Evolutionary conservation across 169 alveolate species (phyloP), one percentile per base, ranked within the genome.

Genomic region (Eimeria zaria): DNA sequence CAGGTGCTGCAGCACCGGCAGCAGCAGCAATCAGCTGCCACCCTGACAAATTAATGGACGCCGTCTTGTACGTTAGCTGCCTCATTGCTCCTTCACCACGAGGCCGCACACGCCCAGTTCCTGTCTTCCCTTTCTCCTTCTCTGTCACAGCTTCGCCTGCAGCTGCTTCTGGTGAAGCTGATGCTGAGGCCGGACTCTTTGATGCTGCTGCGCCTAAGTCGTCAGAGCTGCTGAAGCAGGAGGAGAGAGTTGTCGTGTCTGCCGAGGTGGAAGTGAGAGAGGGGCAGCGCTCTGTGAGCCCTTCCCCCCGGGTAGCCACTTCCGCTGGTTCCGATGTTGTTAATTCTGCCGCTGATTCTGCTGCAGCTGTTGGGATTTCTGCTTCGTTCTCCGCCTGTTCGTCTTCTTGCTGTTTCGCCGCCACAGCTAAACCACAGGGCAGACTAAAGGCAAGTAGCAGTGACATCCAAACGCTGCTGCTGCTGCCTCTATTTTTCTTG

Each of bases 1-100:
- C 97, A 12, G 99, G 99, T 58, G 97, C 91, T 60, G 96, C 96
- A 55, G 96, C 95, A 33, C 97, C 95, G 4, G 97, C 88, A 91
- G 91, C 92, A 51, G 94, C 94, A 87, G 81, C 94, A 58, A 73
- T 33, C 36, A 87, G 69, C 81, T 64, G 62, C 83, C 48, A 51
- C 53, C 94, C 33, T 27, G 67, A 41, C 69, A 58, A 62, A 53
- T 36, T 41, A n/a, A 58, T 87, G 58, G 60, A 30, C 16, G 67
- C 94, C 44, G 71, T 87, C 46, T 87, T 87, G 81, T 44, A 33
- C 3, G 78, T 84, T 33, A 58, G 94, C 83, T 87, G 81, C 24
- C 71, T 48, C 62, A 62, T 44, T 12, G 62, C 80, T 8, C 94
- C 94, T 44, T 51, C n/a, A 46, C 81, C 81, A n/a, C 81, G 94